Evolutionary conservation across 441 rosid species (phyloP).

Genomic region (Eruca vesicaria): DNA sequence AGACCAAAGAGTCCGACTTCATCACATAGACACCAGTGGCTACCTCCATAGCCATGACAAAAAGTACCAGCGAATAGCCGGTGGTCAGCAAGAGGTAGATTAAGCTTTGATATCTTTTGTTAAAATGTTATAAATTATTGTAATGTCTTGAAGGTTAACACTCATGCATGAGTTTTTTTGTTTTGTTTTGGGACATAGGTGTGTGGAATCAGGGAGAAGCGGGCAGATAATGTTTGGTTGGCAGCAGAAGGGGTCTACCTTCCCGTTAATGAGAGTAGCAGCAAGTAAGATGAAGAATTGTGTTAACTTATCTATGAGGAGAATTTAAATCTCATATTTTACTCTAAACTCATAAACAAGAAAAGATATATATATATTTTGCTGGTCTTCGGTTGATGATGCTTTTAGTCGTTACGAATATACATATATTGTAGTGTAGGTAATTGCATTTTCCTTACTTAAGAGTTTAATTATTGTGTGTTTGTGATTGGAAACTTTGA

Average conservation of each 20-base stretch:
- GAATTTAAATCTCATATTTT: slow-evolving; percentile 10
- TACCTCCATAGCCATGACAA: slow-evolving; percentile 96
- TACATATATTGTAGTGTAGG: neutral
- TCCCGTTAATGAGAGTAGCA: slow-evolving; percentile 55
- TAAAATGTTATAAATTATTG: neutral
- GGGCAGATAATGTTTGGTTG: slow-evolving; percentile 86
- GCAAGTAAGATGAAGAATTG: slow-evolving; percentile 23
- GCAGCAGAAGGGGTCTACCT: slow-evolving; percentile 97
- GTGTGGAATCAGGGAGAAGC: slow-evolving; percentile 84
- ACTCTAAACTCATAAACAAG: slow-evolving; percentile 22
- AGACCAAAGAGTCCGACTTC: slow-evolving; percentile 86
- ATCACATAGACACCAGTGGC: slow-evolving; percentile 90
- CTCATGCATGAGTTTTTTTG: neutral
- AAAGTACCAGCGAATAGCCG: slow-evolving; percentile 91
- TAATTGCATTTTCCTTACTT: neutral
- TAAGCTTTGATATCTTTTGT: neutral
- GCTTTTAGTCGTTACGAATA: slow-evolving; percentile 11
- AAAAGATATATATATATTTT: slow-evolving; percentile 3
- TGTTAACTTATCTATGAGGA: neutral
- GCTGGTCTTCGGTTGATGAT: slow-evolving; percentile 12
- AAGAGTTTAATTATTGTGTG: neutral
- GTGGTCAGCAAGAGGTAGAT: slow-evolving; percentile 98
- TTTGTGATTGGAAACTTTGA: neutral
- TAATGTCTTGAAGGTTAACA: slow-evolving; percentile 10
- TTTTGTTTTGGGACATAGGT: slow-evolving; percentile 43